Evolutionary conservation across 2,329 filamentous ascomycete genomes (phyloP).

Genomic region (Fusarium continuum): DNA sequence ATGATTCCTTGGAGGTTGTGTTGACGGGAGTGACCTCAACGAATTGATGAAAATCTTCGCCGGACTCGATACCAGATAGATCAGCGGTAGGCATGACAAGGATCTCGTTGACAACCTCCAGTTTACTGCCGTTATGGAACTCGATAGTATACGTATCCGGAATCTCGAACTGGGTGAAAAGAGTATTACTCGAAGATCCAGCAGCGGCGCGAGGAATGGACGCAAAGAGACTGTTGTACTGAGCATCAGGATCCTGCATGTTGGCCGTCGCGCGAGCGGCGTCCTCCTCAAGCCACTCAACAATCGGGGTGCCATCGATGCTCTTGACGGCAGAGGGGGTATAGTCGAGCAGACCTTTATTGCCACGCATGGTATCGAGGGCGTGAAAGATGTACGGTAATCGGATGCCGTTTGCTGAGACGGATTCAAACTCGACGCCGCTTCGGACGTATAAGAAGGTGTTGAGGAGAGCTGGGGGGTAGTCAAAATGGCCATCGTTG

Average conservation of each 20-base stretch:
- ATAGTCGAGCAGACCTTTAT: conserved; percentile 29
- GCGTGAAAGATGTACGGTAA: conserved; percentile 33
- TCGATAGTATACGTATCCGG: conserved; percentile 36
- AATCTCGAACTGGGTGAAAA: conserved; percentile 34
- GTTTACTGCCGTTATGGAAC: conserved; percentile 34
- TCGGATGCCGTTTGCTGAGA: conserved; percentile 29
- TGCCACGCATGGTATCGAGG: conserved; percentile 26
- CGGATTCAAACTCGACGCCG: conserved; percentile 26
- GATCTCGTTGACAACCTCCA: conserved; percentile 25
- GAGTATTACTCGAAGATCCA: conserved; percentile 8
- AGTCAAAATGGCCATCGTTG: conserved; percentile 41
- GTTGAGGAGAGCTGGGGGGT: conserved; percentile 37
- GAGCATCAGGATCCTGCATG: conserved; percentile 39
- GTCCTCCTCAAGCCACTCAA: conserved; percentile 39
- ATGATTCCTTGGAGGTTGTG: not conserved
- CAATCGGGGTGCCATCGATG: conserved; percentile 33
- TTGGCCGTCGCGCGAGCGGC: conserved; percentile 20
- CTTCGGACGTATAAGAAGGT: conserved; percentile 26
- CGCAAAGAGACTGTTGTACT: conserved; percentile 36
- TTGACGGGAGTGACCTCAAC: conserved; percentile 28
- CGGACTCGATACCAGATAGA: conserved; percentile 34
- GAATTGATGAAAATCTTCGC: conserved; percentile 33
- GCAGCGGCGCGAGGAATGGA: conserved; percentile 22
- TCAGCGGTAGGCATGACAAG: conserved; percentile 19
- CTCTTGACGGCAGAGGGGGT: conserved; percentile 35